Conservation (phyloP, 495 filamentous ascomycete species). For the Choiromyces venosus region DNA sequence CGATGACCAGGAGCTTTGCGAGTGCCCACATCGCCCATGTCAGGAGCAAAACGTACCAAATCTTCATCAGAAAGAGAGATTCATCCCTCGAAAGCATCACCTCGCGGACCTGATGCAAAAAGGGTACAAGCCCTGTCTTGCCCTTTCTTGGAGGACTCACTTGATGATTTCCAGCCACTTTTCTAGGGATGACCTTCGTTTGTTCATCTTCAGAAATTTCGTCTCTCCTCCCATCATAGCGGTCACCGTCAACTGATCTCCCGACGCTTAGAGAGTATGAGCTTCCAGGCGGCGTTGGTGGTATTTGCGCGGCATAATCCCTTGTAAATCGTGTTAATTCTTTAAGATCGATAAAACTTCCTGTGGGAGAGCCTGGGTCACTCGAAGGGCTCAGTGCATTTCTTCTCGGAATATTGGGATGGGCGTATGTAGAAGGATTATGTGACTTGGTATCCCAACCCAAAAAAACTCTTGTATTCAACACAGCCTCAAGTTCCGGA, state of each 20-base stretch:
- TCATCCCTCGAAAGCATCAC: constrained; percentile 23
- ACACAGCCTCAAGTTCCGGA: constrained; percentile 19
- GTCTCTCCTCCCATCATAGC: not conserved
- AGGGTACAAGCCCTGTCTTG: constrained; percentile 7
- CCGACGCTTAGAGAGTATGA: not conserved
- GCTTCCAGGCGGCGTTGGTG: not conserved
- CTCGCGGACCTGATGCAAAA: constrained; percentile 26
- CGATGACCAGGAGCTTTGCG: constrained; percentile 24
- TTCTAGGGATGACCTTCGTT: not conserved
- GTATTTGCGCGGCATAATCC: not conserved
- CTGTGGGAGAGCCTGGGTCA: not conserved
- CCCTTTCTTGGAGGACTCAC: not conserved
- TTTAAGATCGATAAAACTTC: not conserved
- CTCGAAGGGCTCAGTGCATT: not conserved
- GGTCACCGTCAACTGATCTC: not conserved
- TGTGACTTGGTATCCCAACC: not conserved
- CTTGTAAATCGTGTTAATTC: not conserved
- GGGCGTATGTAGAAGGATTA: constrained; percentile 3
- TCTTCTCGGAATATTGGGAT: not conserved
- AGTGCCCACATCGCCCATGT: constrained; percentile 23
- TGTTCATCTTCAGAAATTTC: not conserved
- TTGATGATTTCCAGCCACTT: not conserved
- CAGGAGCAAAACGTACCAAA: constrained; percentile 27
- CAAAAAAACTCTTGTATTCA: not conserved
- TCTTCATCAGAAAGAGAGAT: constrained; percentile 15